Evolutionary conservation across 441 rosid species (phyloP).

Genomic region (Gossypium gossypioides): DNA sequence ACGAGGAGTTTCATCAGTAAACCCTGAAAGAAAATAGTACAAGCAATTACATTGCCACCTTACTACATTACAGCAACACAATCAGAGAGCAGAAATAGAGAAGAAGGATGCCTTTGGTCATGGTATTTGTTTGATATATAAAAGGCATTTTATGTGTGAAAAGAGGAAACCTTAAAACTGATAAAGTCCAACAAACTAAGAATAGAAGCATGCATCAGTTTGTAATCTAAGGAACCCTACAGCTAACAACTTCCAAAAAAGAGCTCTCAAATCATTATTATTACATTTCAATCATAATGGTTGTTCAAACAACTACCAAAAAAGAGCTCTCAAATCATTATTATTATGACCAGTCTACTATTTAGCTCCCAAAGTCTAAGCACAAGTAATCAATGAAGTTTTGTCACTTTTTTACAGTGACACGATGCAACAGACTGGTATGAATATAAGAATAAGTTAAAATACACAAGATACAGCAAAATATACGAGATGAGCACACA

Average conservation of each 20-base stretch:
- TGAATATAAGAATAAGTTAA: not conserved
- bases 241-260: not conserved
- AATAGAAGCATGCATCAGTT: not conserved
- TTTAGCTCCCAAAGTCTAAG: conserved; percentile 1
- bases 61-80: not conserved
- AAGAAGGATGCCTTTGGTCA: not conserved
- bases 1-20: conserved; percentile 80
- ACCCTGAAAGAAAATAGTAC: conserved; percentile 40
- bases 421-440: conserved; percentile 2
- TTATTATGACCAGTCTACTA: not conserved
- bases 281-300: not conserved
- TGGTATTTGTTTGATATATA: not conserved
- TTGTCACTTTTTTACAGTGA: not conserved
- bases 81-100: conserved; percentile 7
- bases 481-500: not conserved
- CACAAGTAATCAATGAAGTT: not conserved
- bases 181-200: not conserved
- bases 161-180: not conserved
- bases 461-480: not conserved
- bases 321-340: not conserved
- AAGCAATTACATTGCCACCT: conserved; percentile 14
- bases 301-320: not conserved
- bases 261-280: not conserved
- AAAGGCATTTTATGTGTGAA: not conserved
- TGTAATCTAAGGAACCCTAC: not conserved